Evolutionary conservation across 768 basidiomycete species (phyloP).

Genomic region (Mycena polygramma): DNA sequence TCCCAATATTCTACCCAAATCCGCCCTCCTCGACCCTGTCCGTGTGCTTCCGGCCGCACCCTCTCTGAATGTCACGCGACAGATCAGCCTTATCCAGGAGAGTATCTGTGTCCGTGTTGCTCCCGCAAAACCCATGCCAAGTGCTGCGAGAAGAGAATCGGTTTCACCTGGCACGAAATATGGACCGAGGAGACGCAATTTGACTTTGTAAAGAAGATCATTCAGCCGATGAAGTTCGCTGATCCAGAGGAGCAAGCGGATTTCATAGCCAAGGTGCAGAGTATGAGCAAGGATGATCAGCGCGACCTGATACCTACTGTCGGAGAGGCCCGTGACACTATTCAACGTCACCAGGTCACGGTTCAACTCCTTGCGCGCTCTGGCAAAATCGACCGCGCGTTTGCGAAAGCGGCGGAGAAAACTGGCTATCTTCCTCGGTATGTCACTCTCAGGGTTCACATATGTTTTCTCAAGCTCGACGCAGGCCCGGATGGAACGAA

Average conservation of each 20-base stretch:
- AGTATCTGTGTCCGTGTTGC: slow-evolving; percentile 3
- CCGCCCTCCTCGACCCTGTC: slow-evolving; percentile 10
- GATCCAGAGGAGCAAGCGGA: not conserved
- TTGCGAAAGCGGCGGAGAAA: not conserved
- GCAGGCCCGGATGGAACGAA: not conserved
- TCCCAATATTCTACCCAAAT: not conserved
- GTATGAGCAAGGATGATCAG: slow-evolving; percentile 1
- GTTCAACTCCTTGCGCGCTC: not conserved
- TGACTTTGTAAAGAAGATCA: not conserved
- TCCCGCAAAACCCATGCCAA: not conserved
- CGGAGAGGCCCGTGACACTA: not conserved
- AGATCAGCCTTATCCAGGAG: not conserved
- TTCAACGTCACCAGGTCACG: not conserved
- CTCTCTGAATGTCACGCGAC: slow-evolving; percentile 6
- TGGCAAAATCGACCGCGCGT: not conserved
- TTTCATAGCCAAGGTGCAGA: not conserved
- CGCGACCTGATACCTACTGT: not conserved
- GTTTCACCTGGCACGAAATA: not conserved
- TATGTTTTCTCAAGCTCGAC: not conserved
- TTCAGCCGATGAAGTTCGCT: not conserved
- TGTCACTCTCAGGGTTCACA: no score
- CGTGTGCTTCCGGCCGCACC: slow-evolving; percentile 1
- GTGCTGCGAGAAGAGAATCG: slow-evolving; percentile 3
- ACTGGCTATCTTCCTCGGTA: not conserved
- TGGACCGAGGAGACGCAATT: not conserved